phyloP scores from a whole-genome alignment of 331 rosid species.

The Dryas integrifolia region DNA sequence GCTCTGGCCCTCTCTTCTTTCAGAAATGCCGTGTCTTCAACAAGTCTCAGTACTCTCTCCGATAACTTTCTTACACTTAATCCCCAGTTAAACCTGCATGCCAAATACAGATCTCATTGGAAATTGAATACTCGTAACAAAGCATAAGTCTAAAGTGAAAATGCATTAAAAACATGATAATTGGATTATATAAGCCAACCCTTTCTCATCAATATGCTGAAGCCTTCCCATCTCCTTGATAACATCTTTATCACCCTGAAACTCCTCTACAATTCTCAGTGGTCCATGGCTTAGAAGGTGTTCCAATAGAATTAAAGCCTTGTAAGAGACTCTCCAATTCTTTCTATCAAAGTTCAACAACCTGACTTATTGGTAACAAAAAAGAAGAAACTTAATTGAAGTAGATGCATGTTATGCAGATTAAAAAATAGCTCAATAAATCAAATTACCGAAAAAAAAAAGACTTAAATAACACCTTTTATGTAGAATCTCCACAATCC shows the following conservation, averaged over 20 bases:
- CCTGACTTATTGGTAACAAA: constrained; percentile 38
- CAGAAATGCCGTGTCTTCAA: constrained; percentile 32
- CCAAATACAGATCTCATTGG: background rate
- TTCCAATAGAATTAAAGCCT: constrained; percentile 59
- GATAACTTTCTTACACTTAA: constrained; percentile 45
- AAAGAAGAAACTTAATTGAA: background rate
- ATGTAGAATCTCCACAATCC: constrained; percentile 63
- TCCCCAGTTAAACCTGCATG: constrained; percentile 75
- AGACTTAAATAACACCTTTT: constrained; percentile 34
- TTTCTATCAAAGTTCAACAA: constrained; percentile 48
- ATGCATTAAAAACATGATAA: no score
- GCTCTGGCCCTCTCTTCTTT: constrained; percentile 56
- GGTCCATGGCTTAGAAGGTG: constrained; percentile 81
- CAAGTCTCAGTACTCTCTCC: constrained; percentile 46
- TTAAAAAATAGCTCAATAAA: background rate
- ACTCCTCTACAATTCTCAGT: constrained; percentile 56
- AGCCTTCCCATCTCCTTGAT: constrained; percentile 49
- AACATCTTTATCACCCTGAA: constrained; percentile 34
- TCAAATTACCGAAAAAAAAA: background rate
- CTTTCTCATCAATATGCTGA: constrained; percentile 61
- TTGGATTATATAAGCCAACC: constrained; percentile 32
- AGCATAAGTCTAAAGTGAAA: no score
- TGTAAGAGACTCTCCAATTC: constrained; percentile 65
- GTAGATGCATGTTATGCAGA: background rate
- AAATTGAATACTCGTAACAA: no score